Percentiles rank a stretch among this genome's conserved stretches.
phyloP scores from a whole-genome alignment of 371 early-diverging fungal species.

The Umbelopsis sp. region DNA sequence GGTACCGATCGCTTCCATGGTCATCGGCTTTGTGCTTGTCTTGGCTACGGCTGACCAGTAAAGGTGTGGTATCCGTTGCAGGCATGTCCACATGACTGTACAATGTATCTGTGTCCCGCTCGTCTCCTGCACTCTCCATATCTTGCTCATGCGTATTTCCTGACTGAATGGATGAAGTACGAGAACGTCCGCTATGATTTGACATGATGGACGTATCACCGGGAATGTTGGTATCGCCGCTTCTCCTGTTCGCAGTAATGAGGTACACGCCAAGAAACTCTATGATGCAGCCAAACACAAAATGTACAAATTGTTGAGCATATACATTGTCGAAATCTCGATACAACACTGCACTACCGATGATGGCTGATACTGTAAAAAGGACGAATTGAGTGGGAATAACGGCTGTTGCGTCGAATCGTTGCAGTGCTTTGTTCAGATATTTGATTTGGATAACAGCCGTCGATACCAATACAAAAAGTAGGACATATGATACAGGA shows the following conservation, averaged over 20 bases:
- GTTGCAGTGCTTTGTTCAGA: constrained; percentile 56
- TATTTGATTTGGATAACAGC: constrained; percentile 61
- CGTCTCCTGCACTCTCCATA: background rate
- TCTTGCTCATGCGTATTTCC: background rate
- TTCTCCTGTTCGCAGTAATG: constrained; percentile 46
- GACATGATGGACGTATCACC: background rate
- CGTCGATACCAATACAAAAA: constrained; percentile 53
- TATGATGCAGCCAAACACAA: constrained; percentile 45
- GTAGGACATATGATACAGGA: constrained; percentile 54
- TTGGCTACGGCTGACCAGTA: background rate
- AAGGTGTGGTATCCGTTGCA: background rate
- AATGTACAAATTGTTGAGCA: constrained; percentile 32
- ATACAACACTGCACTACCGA: constrained; percentile 58
- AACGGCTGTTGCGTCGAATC: constrained; percentile 61
- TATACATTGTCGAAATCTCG: constrained; percentile 55
- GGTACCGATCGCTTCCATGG: constrained; percentile 18
- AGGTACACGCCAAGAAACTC: constrained; percentile 65
- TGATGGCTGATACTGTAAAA: constrained; percentile 60
- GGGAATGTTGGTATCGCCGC: background rate
- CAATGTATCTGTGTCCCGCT: constrained; percentile 8
- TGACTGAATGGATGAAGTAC: background rate
- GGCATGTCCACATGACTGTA: background rate
- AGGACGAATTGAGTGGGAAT: constrained; percentile 70
- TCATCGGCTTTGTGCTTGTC: constrained; percentile 9
- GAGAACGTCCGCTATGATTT: background rate